phyloP scores from a whole-genome alignment of 768 basidiomycete genomes.

The Russula compacta region DNA sequence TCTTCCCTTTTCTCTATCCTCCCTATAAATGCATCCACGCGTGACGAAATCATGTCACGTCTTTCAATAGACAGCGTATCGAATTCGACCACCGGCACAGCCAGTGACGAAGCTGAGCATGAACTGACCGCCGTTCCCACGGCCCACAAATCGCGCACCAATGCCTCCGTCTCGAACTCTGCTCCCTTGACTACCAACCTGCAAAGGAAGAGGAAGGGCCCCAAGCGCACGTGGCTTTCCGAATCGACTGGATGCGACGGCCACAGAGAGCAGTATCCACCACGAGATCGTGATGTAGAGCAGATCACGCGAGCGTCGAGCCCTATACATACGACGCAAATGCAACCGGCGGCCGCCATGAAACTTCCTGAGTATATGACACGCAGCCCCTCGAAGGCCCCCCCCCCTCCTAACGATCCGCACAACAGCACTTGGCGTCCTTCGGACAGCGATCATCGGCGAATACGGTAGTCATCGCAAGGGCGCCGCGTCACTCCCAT shows the following conservation, averaged over 20 bases:
- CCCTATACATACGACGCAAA: constrained; percentile 18
- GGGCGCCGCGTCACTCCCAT: background rate
- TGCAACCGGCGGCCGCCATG: constrained; percentile 18
- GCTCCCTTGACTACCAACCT: background rate
- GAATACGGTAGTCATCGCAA: constrained; percentile 1
- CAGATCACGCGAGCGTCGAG: constrained; percentile 17
- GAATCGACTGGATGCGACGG: background rate
- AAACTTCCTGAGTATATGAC: constrained; percentile 13
- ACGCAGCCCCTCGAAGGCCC: constrained; percentile 4
- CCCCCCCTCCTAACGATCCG: background rate
- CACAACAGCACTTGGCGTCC: background rate
- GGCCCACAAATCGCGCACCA: constrained; percentile 2
- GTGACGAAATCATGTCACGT: constrained; percentile 19
- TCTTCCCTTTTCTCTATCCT: constrained; percentile 18
- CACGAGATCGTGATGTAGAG: background rate
- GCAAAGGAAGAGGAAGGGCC: background rate
- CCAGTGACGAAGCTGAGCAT: constrained; percentile 17
- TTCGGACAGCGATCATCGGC: constrained; percentile 4
- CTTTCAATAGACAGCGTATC: constrained; percentile 18
- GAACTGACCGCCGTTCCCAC: constrained; percentile 14
- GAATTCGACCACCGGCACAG: constrained; percentile 11
- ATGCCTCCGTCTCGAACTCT: background rate
- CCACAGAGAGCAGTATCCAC: background rate
- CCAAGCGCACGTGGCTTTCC: background rate
- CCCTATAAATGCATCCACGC: constrained; percentile 17